A percentile compares a stretch with the other conserved stretches of the same genome.
Evolutionary conservation across 2,329 filamentous ascomycete genomes (phyloP).

Genomic region (Aspergillus unguis): DNA sequence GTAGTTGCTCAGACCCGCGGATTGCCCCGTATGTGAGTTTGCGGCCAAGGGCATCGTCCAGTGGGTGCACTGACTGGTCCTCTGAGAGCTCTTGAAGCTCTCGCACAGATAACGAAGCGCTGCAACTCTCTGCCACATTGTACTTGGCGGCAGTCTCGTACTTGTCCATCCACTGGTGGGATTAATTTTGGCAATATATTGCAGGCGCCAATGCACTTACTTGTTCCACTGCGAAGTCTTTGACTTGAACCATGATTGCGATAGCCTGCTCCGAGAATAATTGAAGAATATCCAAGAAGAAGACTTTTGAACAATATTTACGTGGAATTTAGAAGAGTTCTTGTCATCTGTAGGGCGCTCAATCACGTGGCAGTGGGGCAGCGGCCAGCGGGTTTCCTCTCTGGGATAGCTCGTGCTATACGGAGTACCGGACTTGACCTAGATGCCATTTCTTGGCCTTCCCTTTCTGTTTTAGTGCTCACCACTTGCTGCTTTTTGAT

Average conservation of each 20-base stretch:
- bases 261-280: not conserved
- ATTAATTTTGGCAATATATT: slow-evolving; percentile 6
- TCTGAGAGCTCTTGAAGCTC: slow-evolving; percentile 60
- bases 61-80: slow-evolving; percentile 23
- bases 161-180: slow-evolving; percentile 54
- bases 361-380: slow-evolving; percentile 3
- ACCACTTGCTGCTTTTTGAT: no score
- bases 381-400: not conserved
- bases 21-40: slow-evolving; percentile 29
- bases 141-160: slow-evolving; percentile 52
- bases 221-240: slow-evolving; percentile 61
- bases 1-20: slow-evolving; percentile 23
- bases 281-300: not conserved
- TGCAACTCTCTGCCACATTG: slow-evolving; percentile 79
- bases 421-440: not conserved
- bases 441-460: no score
- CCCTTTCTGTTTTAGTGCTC: no score
- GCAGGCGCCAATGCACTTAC: slow-evolving; percentile 39
- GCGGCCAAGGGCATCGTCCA: slow-evolving; percentile 20
- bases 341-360: not conserved
- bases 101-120: slow-evolving; percentile 68
- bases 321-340: not conserved
- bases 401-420: slow-evolving; percentile 3
- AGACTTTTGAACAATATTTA: not conserved
- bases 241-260: slow-evolving; percentile 40